These are phyloP conservation scores for Phyllostachys edulis DNA, from an alignment of 176 grass and related monocot genomes.

Conservation along the genomic window DNA sequence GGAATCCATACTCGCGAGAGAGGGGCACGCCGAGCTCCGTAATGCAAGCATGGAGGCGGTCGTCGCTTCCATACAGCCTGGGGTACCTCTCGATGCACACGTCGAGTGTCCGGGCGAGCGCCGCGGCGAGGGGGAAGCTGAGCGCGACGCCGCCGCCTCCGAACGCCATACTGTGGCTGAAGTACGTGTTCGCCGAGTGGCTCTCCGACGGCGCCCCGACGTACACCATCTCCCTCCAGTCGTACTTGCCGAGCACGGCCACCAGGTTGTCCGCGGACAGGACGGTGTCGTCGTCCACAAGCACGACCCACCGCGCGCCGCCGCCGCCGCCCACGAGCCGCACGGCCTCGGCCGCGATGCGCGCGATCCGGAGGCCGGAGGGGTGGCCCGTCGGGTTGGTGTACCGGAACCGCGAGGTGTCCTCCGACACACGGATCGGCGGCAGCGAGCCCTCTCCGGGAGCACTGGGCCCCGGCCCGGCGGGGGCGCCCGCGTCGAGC, in stretches of 20 bases:
- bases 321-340: conserved; percentile 49
- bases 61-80: conserved; percentile 85
- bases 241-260: conserved; percentile 81
- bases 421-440: conserved; percentile 83
- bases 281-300: conserved; percentile 94
- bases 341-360: conserved; percentile 84
- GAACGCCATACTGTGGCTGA: conserved; percentile 95
- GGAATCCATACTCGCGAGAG: conserved; percentile 77
- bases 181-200: conserved; percentile 92
- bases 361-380: conserved; percentile 87
- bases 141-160: conserved; percentile 90
- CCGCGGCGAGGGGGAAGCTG: conserved; percentile 75
- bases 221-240: conserved; percentile 96
- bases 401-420: conserved; percentile 89
- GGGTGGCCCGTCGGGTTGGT: conserved; percentile 97
- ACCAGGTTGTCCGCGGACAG: conserved; percentile 78
- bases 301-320: conserved; percentile 70
- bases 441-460: conserved; percentile 45
- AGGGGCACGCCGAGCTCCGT: conserved; percentile 88
- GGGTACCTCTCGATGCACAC: conserved; percentile 94
- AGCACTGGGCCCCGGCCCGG: conserved; percentile 37
- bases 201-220: conserved; percentile 84
- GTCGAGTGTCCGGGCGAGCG: conserved; percentile 65
- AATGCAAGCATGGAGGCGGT: conserved; percentile 96
- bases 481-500: conserved; percentile 50